Base-by-base conservation (phyloP, 2,329 filamentous ascomycete species). In the Didymella sp. region DNA sequence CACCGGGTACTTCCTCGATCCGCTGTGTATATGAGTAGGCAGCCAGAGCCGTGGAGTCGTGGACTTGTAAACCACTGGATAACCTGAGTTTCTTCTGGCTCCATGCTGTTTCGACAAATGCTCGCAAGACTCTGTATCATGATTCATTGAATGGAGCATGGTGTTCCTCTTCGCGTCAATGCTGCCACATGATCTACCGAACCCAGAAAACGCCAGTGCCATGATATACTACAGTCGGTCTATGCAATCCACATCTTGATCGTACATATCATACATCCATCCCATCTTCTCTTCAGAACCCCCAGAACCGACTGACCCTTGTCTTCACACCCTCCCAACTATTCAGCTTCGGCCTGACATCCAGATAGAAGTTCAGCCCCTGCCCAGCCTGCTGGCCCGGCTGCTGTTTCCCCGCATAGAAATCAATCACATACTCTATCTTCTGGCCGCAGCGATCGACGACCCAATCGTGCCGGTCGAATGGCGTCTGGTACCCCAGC, bases 391-490 rank as follows among this genome's bases (percentile, higher is more conserved):
- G 63, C 69, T 61, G 75, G 55, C 72, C 77, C 47, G 71, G 76
- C 51, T 77, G 75, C 27, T 81, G 75, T 66, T 82, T 86, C 0
- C 95, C 95, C 5, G 92, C 87, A 73, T 99, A 99, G 70, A 99
- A 99, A 77, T 99, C 95, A 76, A 99, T 99, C 35, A 99, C 89
- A 74, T 99, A 99, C 69, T 98, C 95, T 45, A 99, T 80, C 70
- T 86, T 86, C 19, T 82, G 89, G 27, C 90, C 94, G 73, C 95
- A 98, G 48, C 95, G 84, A 77, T 99, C 93, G 31, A 99, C 89
- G 22, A 97, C 87, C 95, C 95, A 99, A 76, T 99, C 95, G 76
- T 99, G 95, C 25, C 95, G 84, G 78, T 99, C 95, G 76, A 99
- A 99, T 1, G 95, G 95, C 50, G 89, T 83, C 58, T 89, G 88